Conservation (phyloP, 306 rosid genomes). For the Acmispon strigosus region DNA sequence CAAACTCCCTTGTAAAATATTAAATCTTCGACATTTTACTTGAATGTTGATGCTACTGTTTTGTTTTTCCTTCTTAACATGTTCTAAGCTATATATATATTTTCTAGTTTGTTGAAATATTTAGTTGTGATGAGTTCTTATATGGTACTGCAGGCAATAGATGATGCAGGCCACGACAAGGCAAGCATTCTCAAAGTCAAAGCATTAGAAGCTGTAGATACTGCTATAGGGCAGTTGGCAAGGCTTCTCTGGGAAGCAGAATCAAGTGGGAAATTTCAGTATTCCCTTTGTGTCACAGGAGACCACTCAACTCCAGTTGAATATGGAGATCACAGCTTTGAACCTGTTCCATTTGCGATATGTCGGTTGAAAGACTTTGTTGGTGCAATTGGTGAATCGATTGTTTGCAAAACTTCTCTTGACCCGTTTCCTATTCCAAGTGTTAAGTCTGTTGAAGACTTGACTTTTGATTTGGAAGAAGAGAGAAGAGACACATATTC, state of each 20-base stretch:
- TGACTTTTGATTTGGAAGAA: constrained; percentile 26
- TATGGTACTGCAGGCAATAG: constrained; percentile 71
- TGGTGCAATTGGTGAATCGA: constrained; percentile 58
- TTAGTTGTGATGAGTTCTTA: neutral
- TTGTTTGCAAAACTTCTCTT: constrained; percentile 33
- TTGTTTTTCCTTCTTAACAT: neutral
- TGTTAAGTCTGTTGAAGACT: constrained; percentile 44
- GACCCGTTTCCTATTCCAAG: constrained; percentile 83
- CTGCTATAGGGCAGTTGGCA: constrained; percentile 75
- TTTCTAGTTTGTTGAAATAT: neutral
- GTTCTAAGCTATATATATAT: neutral
- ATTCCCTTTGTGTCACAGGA: constrained; percentile 73
- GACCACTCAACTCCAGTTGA: constrained; percentile 98
- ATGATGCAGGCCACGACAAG: constrained; percentile 96
- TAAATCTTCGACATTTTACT: neutral
- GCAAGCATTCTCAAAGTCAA: constrained; percentile 75
- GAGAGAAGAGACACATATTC: constrained; percentile 22
- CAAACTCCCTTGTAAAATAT: neutral
- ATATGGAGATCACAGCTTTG: constrained; percentile 98
- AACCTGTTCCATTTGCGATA: constrained; percentile 77
- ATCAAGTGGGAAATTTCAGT: constrained; percentile 54
- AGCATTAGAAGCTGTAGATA: constrained; percentile 85
- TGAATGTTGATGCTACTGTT: neutral
- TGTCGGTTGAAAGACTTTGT: constrained; percentile 74
- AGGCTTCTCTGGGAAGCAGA: constrained; percentile 89